phyloP scores from a whole-genome alignment of 495 filamentous ascomycete species.

The Aspergillus affinis region DNA sequence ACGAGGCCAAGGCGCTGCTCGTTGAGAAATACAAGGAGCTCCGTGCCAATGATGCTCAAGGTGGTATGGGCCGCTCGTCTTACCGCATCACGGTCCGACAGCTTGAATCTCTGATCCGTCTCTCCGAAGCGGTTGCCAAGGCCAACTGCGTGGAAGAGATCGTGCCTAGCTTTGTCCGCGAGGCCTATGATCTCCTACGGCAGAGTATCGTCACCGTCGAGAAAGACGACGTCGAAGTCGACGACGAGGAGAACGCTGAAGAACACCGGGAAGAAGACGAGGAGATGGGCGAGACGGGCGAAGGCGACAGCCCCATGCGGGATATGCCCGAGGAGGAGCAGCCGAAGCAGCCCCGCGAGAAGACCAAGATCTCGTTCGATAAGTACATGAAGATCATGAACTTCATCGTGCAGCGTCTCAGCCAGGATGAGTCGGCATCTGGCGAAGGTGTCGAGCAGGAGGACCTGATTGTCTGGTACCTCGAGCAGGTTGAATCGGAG shows the following conservation, averaged over 20 bases:
- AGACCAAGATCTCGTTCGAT: conserved; percentile 92
- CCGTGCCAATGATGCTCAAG: conserved; percentile 89
- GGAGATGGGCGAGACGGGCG: conserved; percentile 52
- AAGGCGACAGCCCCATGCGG: conserved; percentile 72
- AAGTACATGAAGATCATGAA: conserved; percentile 92
- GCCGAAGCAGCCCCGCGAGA: conserved; percentile 48
- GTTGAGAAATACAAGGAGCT: conserved; percentile 97
- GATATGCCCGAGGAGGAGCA: conserved; percentile 44
- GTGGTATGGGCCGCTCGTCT: conserved; percentile 85
- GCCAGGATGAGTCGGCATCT: conserved; percentile 66
- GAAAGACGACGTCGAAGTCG: conserved; percentile 95
- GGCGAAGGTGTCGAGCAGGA: conserved; percentile 92
- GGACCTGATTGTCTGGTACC: conserved; percentile 83
- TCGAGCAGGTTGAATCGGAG: conserved; percentile 90
- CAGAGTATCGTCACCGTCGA: conserved; percentile 98
- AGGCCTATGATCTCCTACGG: conserved; percentile 84
- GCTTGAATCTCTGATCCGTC: conserved; percentile 89
- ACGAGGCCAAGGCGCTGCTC: conserved; percentile 79
- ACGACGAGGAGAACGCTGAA: conserved; percentile 55
- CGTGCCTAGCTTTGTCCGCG: conserved; percentile 76
- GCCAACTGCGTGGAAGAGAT: conserved; percentile 95
- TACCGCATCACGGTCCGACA: conserved; percentile 98
- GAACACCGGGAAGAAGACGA: conserved; percentile 36
- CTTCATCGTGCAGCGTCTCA: conserved; percentile 74
- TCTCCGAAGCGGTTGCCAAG: conserved; percentile 95